Evolutionary conservation across 371 early-diverging fungal genomes (phyloP), one percentile per base, ranked within the genome.

Genomic region (Nematocida sp.): DNA sequence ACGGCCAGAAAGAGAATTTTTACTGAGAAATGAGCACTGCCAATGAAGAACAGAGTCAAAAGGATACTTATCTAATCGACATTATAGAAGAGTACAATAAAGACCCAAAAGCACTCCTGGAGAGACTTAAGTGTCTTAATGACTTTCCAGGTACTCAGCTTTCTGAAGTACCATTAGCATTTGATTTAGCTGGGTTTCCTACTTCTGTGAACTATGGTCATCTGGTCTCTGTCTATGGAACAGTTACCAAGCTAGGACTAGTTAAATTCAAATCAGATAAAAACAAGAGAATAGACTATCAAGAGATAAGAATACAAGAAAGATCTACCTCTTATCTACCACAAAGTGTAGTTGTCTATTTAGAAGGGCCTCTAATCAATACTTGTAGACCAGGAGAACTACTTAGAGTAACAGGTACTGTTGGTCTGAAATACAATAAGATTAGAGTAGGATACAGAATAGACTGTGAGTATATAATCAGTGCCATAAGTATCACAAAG

Each of bases 361-460:
- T 82, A 31, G 79, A 78, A 47, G 77, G 77, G 23, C 52, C 55
- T 17, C 40, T 53, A 19, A 65, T 78, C 49, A 77, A 80, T 7
- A 77, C 61, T 13, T 82, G 77, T 46, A 21, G 46, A 21, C 79
- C 81, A 11, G 81, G 83, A 31, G 77, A 80, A 41, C 62, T 78
- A 31, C 21, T 82, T 19, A 17, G 75, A 15, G 70, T 78, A 21
- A 51, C 77, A 32, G 83, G 83, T 0, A 46, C 65, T 1, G 75
- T 82, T 2, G 37, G 35, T 32, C 29, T 79, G 2, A 62, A 61
- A 52, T 79, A 77, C 77, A 77, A 61, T 35, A 29, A 32, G 45
- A 40, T 78, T 19, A 78, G 60, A 32, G 23, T 37, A n/a, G 64
- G 65, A 15, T 75, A 78, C 40, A 55, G 41, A 19, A 74, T 82